Evolutionary conservation across 768 basidiomycete species (phyloP).

Genomic region (Lentinula boryana): DNA sequence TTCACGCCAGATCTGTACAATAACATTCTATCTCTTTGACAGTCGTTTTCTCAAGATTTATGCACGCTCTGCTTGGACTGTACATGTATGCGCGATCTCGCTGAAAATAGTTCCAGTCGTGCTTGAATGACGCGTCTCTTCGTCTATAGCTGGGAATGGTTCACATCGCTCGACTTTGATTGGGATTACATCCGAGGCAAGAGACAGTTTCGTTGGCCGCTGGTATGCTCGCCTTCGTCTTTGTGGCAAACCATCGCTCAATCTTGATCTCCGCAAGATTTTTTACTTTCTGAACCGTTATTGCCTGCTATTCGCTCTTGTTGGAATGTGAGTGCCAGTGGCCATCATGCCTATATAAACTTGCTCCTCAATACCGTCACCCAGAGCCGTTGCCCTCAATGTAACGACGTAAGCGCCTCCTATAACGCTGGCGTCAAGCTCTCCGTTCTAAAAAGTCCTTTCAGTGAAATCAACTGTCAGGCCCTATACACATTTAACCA

Average conservation of each 20-base stretch:
- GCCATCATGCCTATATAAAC: slow-evolving; percentile 1
- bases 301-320: slow-evolving; percentile 54
- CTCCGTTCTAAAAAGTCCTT: neutral
- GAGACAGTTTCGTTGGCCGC: slow-evolving; percentile 59
- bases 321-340: slow-evolving; percentile 54
- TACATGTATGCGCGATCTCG: slow-evolving; percentile 41
- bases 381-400: slow-evolving; percentile 52
- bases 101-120: neutral
- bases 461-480: slow-evolving; percentile 56
- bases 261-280: slow-evolving; percentile 27
- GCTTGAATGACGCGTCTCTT: slow-evolving; percentile 8
- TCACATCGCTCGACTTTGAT: slow-evolving; percentile 58
- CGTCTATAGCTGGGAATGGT: slow-evolving; percentile 57
- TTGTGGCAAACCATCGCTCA: neutral
- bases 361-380: neutral
- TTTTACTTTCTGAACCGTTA: slow-evolving; percentile 73
- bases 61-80: slow-evolving; percentile 55
- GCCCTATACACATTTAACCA: slow-evolving; percentile 65
- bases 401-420: slow-evolving; percentile 37
- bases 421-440: neutral
- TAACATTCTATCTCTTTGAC: neutral
- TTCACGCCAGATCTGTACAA: neutral
- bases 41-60: slow-evolving; percentile 45
- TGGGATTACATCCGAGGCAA: slow-evolving; percentile 54
- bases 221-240: slow-evolving; percentile 35